Evolutionary conservation across 2,329 filamentous ascomycete species (phyloP).

Genomic region (Neofusicoccum umdonicola): DNA sequence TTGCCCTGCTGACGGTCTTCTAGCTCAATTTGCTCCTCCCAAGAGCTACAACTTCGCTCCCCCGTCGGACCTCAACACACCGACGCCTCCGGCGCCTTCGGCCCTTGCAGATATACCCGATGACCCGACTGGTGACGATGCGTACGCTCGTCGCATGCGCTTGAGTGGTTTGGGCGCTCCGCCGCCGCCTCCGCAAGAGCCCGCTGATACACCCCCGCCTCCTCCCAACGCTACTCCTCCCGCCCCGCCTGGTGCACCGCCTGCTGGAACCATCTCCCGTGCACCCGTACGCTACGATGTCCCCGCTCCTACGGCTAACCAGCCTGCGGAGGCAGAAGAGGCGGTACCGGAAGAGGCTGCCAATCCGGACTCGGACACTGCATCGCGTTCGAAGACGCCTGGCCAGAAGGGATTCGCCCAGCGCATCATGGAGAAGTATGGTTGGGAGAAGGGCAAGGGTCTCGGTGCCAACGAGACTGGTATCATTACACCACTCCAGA

Average conservation of each 20-base stretch:
- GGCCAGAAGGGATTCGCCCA: slow-evolving; percentile 83
- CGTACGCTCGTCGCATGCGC: slow-evolving; percentile 62
- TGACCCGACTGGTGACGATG: slow-evolving; percentile 67
- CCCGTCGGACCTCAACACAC: slow-evolving; percentile 41
- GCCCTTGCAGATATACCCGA: slow-evolving; percentile 33
- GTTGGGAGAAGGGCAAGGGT: slow-evolving; percentile 84
- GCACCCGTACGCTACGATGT: slow-evolving; percentile 72
- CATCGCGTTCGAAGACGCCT: slow-evolving; percentile 63
- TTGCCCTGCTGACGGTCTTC: background rate
- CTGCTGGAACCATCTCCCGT: slow-evolving; percentile 63
- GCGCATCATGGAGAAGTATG: slow-evolving; percentile 88
- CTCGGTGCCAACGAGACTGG: slow-evolving; percentile 79
- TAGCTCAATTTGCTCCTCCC: slow-evolving; percentile 53
- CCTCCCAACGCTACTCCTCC: slow-evolving; percentile 1
- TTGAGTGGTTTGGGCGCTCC: slow-evolving; percentile 45
- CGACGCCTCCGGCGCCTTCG: slow-evolving; percentile 24
- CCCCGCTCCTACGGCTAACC: slow-evolving; percentile 46
- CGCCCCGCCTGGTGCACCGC: slow-evolving; percentile 42
- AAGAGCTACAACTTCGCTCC: slow-evolving; percentile 49
- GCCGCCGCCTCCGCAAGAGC: slow-evolving; percentile 26
- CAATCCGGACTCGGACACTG: slow-evolving; percentile 25
- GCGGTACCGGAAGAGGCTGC: slow-evolving; percentile 30
- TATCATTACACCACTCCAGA: slow-evolving; percentile 78
- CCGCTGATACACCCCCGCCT: background rate
- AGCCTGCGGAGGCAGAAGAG: slow-evolving; percentile 48